Conservation (phyloP, 2,329 filamentous ascomycete genomes). For the Colletotrichum eleusines region DNA sequence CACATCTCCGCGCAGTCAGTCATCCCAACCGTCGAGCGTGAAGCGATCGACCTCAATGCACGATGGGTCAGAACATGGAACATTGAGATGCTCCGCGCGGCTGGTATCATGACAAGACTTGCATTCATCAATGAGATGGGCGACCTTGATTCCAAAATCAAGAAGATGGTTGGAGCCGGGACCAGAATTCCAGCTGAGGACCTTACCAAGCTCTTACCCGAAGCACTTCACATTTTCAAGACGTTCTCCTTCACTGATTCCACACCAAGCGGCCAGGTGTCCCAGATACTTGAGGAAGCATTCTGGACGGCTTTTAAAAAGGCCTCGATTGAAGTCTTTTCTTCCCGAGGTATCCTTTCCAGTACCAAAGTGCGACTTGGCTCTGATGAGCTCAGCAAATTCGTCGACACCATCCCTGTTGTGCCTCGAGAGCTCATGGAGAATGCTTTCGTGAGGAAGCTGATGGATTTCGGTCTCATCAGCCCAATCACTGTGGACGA, state of each 20-base stretch:
- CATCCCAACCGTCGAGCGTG: slow-evolving; percentile 96
- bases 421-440: slow-evolving; percentile 81
- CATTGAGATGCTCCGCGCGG: slow-evolving; percentile 88
- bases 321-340: slow-evolving; percentile 87
- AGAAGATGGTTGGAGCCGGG: slow-evolving; percentile 57
- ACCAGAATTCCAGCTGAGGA: slow-evolving; percentile 71
- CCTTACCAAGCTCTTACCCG: slow-evolving; percentile 76
- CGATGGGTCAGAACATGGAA: slow-evolving; percentile 97
- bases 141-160: slow-evolving; percentile 74
- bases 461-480: slow-evolving; percentile 89
- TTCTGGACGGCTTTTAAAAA: slow-evolving; percentile 94
- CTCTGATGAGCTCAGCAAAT: slow-evolving; percentile 73
- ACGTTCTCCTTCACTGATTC: slow-evolving; percentile 92
- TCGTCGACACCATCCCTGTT: slow-evolving; percentile 90
- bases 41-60: slow-evolving; percentile 96
- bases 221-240: slow-evolving; percentile 84
- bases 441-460: slow-evolving; percentile 80
- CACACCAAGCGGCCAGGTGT: slow-evolving; percentile 86
- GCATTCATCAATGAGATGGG: slow-evolving; percentile 91
- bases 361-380: slow-evolving; percentile 85
- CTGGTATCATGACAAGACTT: slow-evolving; percentile 89
- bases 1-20: slow-evolving; percentile 96
- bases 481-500: slow-evolving; percentile 88
- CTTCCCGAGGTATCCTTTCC: slow-evolving; percentile 87
- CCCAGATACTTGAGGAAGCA: slow-evolving; percentile 89